Evolutionary conservation across 2,329 filamentous ascomycete genomes (phyloP).

Genomic region (Arthrinium puccinioides): DNA sequence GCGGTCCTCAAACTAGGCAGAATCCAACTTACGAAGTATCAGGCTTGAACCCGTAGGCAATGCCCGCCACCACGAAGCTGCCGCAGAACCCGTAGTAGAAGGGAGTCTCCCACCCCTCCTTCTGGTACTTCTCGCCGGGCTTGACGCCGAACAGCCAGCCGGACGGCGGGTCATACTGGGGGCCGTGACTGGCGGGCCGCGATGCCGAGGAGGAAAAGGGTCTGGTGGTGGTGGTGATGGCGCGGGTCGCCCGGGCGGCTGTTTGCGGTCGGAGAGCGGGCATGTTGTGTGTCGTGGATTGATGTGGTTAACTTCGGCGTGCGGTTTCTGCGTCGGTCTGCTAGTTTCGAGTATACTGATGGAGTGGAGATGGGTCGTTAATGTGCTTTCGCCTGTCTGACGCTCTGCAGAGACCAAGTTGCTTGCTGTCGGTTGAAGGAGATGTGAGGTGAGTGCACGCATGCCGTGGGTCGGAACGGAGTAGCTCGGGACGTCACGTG

Average conservation of each 20-base stretch:
- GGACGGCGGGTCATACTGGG: conserved; percentile 80
- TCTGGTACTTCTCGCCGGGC: conserved; percentile 90
- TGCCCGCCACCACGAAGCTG: conserved; percentile 61
- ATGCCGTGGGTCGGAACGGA: conserved; percentile 1
- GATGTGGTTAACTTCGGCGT: not conserved
- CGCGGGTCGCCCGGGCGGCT: conserved; percentile 21
- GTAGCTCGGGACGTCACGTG: conserved; percentile 3
- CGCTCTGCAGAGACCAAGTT: no score
- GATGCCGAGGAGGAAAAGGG: conserved; percentile 37
- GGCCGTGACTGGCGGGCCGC: conserved; percentile 50
- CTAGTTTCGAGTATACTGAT: not conserved
- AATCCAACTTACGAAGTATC: conserved; percentile 84
- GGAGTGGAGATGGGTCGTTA: conserved; percentile 4
- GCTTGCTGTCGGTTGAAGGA: conserved; percentile 1
- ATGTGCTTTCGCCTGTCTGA: no score
- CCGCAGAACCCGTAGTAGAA: conserved; percentile 83
- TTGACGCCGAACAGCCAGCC: conserved; percentile 94
- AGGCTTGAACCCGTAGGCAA: conserved; percentile 93
- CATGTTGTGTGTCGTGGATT: conserved; percentile 12
- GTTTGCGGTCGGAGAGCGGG: conserved; percentile 19
- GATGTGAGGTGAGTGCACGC: conserved; percentile 3
- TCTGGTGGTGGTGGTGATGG: conserved; percentile 20
- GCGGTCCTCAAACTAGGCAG: no score
- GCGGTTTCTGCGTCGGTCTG: not conserved
- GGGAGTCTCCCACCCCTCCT: conserved; percentile 91